Conservation (phyloP, 1,139 yeast genomes). For the Kluyveromyces marxianus region DNA sequence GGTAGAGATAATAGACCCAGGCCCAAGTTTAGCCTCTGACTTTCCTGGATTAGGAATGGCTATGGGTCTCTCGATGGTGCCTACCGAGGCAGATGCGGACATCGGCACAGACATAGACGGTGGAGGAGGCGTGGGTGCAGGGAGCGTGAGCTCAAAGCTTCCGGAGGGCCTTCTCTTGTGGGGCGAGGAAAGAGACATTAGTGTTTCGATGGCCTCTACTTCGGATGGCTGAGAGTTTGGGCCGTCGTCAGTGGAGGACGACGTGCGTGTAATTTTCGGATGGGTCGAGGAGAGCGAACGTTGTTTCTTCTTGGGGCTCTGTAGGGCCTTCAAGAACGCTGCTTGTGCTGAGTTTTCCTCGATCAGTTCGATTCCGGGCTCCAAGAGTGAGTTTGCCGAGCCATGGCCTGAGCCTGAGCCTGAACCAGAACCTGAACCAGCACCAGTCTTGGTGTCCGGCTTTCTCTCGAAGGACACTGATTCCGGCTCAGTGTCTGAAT, state of each 20-base stretch:
- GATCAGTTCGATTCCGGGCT: not conserved
- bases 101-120: not conserved
- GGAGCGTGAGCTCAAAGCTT: conserved; percentile 7
- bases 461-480: not conserved
- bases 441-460: too few relatives aligned
- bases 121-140: conserved; percentile 7
- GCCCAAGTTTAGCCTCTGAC: too few relatives aligned
- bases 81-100: not conserved
- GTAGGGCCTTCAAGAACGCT: conserved; percentile 33
- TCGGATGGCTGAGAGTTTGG: conserved; percentile 28
- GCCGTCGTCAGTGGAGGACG: not conserved
- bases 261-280: conserved; percentile 8
- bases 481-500: conserved; percentile 5
- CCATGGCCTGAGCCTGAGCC: too few relatives aligned
- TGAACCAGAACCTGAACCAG: not conserved
- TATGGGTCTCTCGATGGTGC: not conserved
- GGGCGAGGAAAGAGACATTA: conserved; percentile 42
- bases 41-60: too few relatives aligned
- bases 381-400: too few relatives aligned
- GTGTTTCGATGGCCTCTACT: conserved; percentile 40
- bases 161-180: conserved; percentile 20
- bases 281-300: conserved; percentile 11
- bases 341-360: conserved; percentile 32
- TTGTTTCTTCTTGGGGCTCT: conserved; percentile 28
- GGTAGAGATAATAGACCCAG: too few relatives aligned